Evolutionary conservation across 768 basidiomycete species (phyloP).

Genomic region (Phanerodontia chrysosporium): DNA sequence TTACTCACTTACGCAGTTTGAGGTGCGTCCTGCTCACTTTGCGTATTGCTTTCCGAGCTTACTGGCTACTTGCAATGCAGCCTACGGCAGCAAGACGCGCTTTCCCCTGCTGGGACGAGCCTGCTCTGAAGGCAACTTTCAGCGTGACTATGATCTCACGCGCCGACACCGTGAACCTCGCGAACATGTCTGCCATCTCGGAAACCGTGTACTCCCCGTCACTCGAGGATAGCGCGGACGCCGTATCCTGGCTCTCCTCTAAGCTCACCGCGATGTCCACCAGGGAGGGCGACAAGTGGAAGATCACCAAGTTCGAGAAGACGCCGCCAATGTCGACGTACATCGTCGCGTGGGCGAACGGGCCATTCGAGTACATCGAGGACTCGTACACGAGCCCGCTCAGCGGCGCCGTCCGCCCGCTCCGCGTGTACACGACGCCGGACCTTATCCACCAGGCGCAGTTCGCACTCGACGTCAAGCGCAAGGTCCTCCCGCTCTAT

Average conservation of each 20-base stretch:
- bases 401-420: conserved; percentile 73
- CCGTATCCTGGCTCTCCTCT: conserved; percentile 19
- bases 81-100: conserved; percentile 81
- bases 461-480: conserved; percentile 86
- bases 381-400: conserved; percentile 75
- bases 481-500: conserved; percentile 76
- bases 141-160: conserved; percentile 74
- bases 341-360: conserved; percentile 85
- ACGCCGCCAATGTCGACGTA: conserved; percentile 89
- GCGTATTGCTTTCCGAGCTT: not conserved
- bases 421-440: conserved; percentile 82
- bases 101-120: conserved; percentile 94
- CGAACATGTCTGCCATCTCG: conserved; percentile 84
- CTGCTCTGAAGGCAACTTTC: conserved; percentile 82
- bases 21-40: conserved; percentile 39
- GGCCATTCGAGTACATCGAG: conserved; percentile 69
- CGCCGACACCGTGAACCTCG: conserved; percentile 67
- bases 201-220: conserved; percentile 44
- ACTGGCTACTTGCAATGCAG: conserved; percentile 34
- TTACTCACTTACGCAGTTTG: conserved; percentile 88
- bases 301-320: conserved; percentile 76
- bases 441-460: conserved; percentile 81
- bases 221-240: conserved; percentile 9
- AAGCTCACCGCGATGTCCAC: conserved; percentile 40
- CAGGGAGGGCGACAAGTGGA: conserved; percentile 54